A percentile compares a stretch with the other conserved stretches of the same genome.
Evolutionary conservation across 2,329 filamentous ascomycete species (phyloP).

Genomic region (Penicillium sclerotigenum): DNA sequence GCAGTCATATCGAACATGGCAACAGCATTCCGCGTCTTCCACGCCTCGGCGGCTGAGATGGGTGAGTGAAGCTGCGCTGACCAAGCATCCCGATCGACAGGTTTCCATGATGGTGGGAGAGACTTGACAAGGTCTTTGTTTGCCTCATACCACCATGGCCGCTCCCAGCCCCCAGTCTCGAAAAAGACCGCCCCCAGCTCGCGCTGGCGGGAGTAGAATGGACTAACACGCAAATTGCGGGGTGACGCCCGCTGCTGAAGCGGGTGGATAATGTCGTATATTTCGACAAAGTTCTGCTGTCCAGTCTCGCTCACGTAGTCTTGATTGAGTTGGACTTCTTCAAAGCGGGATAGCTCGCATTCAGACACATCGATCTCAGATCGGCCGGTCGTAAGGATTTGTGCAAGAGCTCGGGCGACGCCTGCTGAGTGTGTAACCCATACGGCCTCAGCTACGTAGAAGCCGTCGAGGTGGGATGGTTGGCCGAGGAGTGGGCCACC

Average conservation of each 20-base stretch:
- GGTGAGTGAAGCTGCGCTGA: constrained; percentile 57
- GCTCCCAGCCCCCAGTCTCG: constrained; percentile 60
- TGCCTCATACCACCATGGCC: constrained; percentile 60
- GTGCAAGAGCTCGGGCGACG: constrained; percentile 59
- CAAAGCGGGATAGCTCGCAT: constrained; percentile 60
- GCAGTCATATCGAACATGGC: constrained; percentile 64
- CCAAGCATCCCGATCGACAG: constrained; percentile 58
- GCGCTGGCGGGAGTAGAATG: constrained; percentile 55
- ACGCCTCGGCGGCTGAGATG: constrained; percentile 59
- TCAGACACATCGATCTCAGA: constrained; percentile 58
- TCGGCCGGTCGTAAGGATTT: constrained; percentile 56
- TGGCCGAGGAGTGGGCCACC: constrained; percentile 60
- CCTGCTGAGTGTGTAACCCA: constrained; percentile 67
- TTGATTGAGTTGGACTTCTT: constrained; percentile 57
- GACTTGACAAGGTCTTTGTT: constrained; percentile 53
- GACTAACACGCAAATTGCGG: constrained; percentile 57
- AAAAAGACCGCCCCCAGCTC: constrained; percentile 56
- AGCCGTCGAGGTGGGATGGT: constrained; percentile 57
- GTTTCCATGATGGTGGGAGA: constrained; percentile 55
- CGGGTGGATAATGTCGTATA: constrained; percentile 64
- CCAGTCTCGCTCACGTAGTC: constrained; percentile 58
- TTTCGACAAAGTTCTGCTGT: constrained; percentile 60
- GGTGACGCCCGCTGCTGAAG: constrained; percentile 57
- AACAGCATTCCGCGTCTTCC: constrained; percentile 62
- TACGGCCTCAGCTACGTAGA: constrained; percentile 63